Evolutionary conservation across 495 filamentous ascomycete species (phyloP).

Genomic region (Staphylotrichum longicolle): DNA sequence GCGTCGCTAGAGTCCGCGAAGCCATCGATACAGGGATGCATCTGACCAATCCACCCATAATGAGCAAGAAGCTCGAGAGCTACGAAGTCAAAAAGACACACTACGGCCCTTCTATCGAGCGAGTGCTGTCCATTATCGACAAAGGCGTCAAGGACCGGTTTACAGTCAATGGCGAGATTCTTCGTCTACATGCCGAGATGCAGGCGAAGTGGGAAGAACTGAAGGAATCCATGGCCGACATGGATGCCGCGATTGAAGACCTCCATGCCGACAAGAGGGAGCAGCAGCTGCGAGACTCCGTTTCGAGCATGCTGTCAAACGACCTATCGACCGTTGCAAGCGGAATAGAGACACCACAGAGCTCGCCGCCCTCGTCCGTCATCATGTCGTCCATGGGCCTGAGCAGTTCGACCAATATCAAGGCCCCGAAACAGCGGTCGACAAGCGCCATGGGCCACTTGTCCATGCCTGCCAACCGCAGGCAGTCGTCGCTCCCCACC

Average conservation of each 20-base stretch:
- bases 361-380: constrained; percentile 87
- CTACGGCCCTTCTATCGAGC: constrained; percentile 91
- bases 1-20: constrained; percentile 77
- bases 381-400: constrained; percentile 60
- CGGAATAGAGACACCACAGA: constrained; percentile 74
- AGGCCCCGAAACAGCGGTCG: constrained; percentile 44
- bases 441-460: constrained; percentile 40
- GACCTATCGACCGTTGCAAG: constrained; percentile 76
- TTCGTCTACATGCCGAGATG: constrained; percentile 79
- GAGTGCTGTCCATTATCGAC: constrained; percentile 85
- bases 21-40: constrained; percentile 71
- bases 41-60: constrained; percentile 60
- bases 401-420: constrained; percentile 40
- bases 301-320: constrained; percentile 85
- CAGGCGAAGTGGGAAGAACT: constrained; percentile 72
- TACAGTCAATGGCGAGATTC: constrained; percentile 92
- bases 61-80: constrained; percentile 80
- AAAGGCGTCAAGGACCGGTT: constrained; percentile 86
- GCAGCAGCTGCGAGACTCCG: constrained; percentile 85
- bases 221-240: constrained; percentile 69
- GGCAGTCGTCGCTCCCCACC: constrained; percentile 34
- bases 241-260: constrained; percentile 73
- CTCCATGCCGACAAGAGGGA: constrained; percentile 60
- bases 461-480: constrained; percentile 42
- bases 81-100: constrained; percentile 95